These are phyloP conservation scores for Plectosphaerella sp. DNA, from an alignment of 2,329 filamentous ascomycete genomes.

Conservation along the genomic window DNA sequence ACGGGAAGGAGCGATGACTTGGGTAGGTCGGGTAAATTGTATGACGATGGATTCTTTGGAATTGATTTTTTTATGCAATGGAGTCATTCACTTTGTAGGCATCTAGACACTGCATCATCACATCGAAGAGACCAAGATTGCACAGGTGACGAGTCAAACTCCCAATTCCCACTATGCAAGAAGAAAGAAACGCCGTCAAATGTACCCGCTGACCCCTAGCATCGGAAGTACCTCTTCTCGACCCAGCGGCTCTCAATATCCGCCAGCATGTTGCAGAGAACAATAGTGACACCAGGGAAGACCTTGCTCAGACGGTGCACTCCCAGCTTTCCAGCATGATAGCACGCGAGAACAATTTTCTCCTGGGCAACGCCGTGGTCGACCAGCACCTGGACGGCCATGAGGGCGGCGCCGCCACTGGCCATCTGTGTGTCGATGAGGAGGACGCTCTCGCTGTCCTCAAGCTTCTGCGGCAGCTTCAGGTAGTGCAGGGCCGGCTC, in stretches of 20 bases:
- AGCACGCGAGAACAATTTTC: conserved; percentile 88
- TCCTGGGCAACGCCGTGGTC: conserved; percentile 87
- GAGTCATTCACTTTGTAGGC: no score
- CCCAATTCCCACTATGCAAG: background rate
- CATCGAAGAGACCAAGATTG: background rate
- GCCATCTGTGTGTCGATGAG: conserved; percentile 93
- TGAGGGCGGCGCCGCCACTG: conserved; percentile 77
- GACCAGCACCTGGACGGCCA: conserved; percentile 93
- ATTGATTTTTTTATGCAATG: no score
- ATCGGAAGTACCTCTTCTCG: conserved; percentile 86
- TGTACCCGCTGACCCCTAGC: conserved; percentile 37
- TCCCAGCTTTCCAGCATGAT: conserved; percentile 80
- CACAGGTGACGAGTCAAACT: background rate
- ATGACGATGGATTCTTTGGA: no score
- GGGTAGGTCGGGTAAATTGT: no score
- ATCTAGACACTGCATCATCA: no score
- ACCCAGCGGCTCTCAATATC: conserved; percentile 87
- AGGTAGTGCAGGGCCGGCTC: conserved; percentile 93
- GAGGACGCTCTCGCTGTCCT: conserved; percentile 73
- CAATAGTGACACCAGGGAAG: conserved; percentile 81
- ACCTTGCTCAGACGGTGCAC: conserved; percentile 82
- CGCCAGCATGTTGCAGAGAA: conserved; percentile 76
- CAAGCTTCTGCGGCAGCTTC: conserved; percentile 71
- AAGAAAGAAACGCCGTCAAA: background rate
- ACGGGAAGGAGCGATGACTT: no score